Evolutionary conservation across 345 rosid species (phyloP).

Genomic region (Laguncularia racemosa): DNA sequence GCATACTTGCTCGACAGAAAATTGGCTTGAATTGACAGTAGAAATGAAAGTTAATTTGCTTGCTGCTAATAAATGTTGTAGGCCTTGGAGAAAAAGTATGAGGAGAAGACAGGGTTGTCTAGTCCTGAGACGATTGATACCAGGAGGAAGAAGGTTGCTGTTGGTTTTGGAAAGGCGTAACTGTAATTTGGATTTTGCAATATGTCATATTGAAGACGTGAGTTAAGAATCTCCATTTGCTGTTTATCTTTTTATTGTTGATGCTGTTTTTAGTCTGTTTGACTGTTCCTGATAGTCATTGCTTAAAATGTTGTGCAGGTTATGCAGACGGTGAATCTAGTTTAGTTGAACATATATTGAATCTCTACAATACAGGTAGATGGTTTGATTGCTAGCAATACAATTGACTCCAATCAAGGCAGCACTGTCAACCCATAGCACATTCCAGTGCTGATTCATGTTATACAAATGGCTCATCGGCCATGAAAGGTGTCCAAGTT

Average conservation of each 20-base stretch:
- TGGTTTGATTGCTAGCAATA: no score
- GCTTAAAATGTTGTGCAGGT: no score
- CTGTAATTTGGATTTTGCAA: constrained; percentile 9
- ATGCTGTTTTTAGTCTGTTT: background rate
- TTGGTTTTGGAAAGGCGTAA: constrained; percentile 80
- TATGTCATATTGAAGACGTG: background rate
- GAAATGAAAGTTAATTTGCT: constrained; percentile 2
- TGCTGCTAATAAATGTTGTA: constrained; percentile 14
- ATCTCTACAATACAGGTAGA: no score
- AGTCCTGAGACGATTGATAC: constrained; percentile 73
- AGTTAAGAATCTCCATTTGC: constrained; percentile 1
- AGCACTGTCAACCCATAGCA: no score
- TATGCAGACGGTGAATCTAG: no score
- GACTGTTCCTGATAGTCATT: background rate
- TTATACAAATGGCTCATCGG: no score
- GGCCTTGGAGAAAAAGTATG: constrained; percentile 81
- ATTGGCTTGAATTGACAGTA: background rate
- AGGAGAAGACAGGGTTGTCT: constrained; percentile 62
- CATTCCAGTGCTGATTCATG: no score
- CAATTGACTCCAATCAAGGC: no score
- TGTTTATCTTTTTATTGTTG: background rate
- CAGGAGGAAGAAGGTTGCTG: constrained; percentile 46
- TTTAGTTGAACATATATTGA: no score
- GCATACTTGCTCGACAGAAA: no score
- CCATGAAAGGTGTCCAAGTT: no score